Evolutionary conservation across 2,329 filamentous ascomycete genomes (phyloP).

Genomic region (Penicillium verrucosum): DNA sequence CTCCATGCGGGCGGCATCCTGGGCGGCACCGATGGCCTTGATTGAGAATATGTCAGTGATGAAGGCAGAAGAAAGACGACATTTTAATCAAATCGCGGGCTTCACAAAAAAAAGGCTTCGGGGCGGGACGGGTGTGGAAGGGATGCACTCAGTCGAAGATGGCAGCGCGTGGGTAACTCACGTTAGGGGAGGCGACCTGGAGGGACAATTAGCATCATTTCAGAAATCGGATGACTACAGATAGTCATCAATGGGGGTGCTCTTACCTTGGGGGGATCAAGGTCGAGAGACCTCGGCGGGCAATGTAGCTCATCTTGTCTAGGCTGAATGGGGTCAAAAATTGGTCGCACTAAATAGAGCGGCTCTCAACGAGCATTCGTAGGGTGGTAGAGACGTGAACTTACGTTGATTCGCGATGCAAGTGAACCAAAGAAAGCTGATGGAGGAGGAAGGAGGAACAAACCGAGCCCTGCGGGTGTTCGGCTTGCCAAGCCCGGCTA

Average conservation of each 20-base stretch:
- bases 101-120: constrained; percentile 27
- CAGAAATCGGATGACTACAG: constrained; percentile 13
- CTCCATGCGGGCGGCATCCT: constrained; percentile 96
- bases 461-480: constrained; percentile 37
- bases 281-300: constrained; percentile 90
- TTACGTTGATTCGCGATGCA: constrained; percentile 34
- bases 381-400: constrained; percentile 5
- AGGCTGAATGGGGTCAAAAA: constrained; percentile 28
- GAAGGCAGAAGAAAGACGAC: neutral
- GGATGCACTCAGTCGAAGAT: constrained; percentile 10
- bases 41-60: constrained; percentile 48
- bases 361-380: neutral
- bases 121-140: constrained; percentile 16
- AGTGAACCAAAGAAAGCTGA: constrained; percentile 34
- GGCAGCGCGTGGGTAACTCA: constrained; percentile 26
- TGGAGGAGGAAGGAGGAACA: constrained; percentile 29
- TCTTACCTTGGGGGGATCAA: constrained; percentile 97
- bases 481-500: constrained; percentile 35
- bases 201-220: constrained; percentile 39
- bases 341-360: constrained; percentile 18
- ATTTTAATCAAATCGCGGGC: constrained; percentile 11
- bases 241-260: constrained; percentile 11
- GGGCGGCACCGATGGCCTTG: constrained; percentile 88
- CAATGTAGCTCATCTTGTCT: constrained; percentile 85
- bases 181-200: constrained; percentile 41